Percentiles rank a stretch among this genome's conserved stretches.
These are phyloP conservation scores for Yamadazyma ubonensis DNA, from an alignment of 805 yeast genomes.

Conservation along the genomic window DNA sequence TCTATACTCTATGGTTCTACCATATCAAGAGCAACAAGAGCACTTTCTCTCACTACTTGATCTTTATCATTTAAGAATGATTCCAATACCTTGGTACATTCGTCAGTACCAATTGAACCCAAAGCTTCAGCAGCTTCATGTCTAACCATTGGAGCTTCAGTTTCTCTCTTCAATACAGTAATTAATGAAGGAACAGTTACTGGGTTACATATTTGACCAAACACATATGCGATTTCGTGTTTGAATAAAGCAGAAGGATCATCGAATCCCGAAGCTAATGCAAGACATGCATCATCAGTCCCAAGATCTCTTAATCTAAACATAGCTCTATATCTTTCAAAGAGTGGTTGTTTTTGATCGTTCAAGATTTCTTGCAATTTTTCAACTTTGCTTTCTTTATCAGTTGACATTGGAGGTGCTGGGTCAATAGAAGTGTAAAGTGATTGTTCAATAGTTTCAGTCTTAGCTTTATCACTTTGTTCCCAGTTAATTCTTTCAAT, in stretches of 20 bases:
- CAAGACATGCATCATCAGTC: constrained; percentile 87
- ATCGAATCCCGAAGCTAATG: constrained; percentile 83
- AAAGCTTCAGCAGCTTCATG: constrained; percentile 99
- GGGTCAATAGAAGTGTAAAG: constrained; percentile 91
- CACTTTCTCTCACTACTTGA: constrained; percentile 92
- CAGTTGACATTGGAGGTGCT: constrained; percentile 91
- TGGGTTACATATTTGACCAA: constrained; percentile 95
- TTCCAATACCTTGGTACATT: constrained; percentile 84
- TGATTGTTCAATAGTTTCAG: constrained; percentile 71
- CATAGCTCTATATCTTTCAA: constrained; percentile 97
- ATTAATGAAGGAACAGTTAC: constrained; percentile 85
- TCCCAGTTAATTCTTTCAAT: constrained; percentile 95
- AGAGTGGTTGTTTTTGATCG: constrained; percentile 74
- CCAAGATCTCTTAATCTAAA: constrained; percentile 95
- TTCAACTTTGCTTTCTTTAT: constrained; percentile 52
- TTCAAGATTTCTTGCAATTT: constrained; percentile 69
- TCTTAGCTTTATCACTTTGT: constrained; percentile 60
- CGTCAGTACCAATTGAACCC: constrained; percentile 95
- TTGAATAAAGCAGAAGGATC: constrained; percentile 93
- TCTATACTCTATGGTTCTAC: constrained; percentile 10
- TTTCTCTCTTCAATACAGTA: constrained; percentile 70
- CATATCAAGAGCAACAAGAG: constrained; percentile 97
- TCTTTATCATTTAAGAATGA: constrained; percentile 78
- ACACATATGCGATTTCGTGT: constrained; percentile 97
- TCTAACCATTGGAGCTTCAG: constrained; percentile 97